Base-by-base conservation (phyloP, 2,329 filamentous ascomycete species). In the Cordyceps farinosa region DNA sequence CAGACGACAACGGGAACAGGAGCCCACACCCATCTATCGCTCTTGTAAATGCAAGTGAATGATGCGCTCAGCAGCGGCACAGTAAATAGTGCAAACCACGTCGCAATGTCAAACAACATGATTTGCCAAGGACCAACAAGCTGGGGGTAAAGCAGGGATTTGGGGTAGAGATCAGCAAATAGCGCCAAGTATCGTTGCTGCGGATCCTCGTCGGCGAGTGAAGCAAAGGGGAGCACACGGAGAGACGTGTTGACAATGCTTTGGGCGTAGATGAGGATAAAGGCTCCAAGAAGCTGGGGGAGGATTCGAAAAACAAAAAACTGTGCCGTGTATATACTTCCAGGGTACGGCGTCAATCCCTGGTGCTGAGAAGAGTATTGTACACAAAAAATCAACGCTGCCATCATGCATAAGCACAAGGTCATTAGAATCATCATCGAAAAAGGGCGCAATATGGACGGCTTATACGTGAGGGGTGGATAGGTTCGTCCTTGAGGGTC, bases 281-380 rank as follows among this genome's bases (percentile, higher is more conserved):
- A 67, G 27, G 87, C 86, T 0, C 88, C 91, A 15, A 96, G 72
- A 0, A 96, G 78, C 63, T 92, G 91, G 2, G 94, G 93, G 1
- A 97, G 78, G 67, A 96, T 91, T 65, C 92, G 85, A 74, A 96
- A 95, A 53, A 96, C 76, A 73, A 97, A 97, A 75, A 96, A 97
- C 67, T 87, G 83, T 9, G 82, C 82, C 56, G 88, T 89, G 65
- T 90, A 89, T 63, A 92, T 88, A 36, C 77, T 80, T 52, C 82
- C 82, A 40, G 79, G 78, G 72, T 93, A 97, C 3, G 82, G 76
- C 71, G 84, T 87, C 13, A 97, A 77, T 0, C 91, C 91, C 10
- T 81, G 74, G 66, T 88, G 81, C 5, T 76, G 73, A 44, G 80
- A 75, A 11, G 90, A 91, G 77, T 86, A 92, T 42, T 90, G 77